phyloP scores from a whole-genome alignment of 176 grass and related monocot genomes.

The Chloris gayana region DNA sequence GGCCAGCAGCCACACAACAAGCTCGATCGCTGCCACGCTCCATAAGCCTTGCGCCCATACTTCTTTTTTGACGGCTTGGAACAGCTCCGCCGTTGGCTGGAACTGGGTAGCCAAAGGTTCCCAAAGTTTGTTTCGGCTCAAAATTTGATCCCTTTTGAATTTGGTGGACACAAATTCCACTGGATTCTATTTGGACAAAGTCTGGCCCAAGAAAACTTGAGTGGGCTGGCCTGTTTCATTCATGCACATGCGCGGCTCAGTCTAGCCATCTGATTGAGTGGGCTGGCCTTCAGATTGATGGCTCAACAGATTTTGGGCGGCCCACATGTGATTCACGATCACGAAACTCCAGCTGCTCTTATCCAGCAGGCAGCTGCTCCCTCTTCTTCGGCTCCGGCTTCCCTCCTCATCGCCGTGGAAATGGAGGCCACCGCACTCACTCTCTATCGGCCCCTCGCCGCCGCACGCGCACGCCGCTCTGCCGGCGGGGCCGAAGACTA shows the following conservation, averaged over 20 bases:
- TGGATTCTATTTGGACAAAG: background rate
- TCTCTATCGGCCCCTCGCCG: background rate
- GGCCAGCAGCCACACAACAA: background rate
- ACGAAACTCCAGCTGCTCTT: background rate
- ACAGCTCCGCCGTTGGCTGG: background rate
- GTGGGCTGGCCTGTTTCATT: no score
- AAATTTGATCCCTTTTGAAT: background rate
- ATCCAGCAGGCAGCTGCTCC: background rate
- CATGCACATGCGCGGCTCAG: no score
- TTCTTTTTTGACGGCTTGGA: background rate
- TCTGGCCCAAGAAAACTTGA: background rate
- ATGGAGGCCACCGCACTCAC: constrained; percentile 36
- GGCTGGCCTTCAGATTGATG: no score
- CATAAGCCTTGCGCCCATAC: background rate
- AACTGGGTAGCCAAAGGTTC: no score
- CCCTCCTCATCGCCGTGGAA: background rate
- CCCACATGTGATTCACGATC: background rate
- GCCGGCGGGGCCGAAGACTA: background rate
- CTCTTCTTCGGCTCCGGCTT: background rate
- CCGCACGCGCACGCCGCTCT: background rate
- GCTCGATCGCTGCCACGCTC: background rate
- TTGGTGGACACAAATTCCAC: background rate
- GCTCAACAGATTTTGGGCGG: background rate
- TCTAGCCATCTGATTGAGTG: no score
- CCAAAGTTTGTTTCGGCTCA: background rate